Percentiles rank a stretch among this genome's conserved stretches.
Evolutionary conservation across 176 grass and related monocot genomes (phyloP).

Genomic region (Secale cereale): DNA sequence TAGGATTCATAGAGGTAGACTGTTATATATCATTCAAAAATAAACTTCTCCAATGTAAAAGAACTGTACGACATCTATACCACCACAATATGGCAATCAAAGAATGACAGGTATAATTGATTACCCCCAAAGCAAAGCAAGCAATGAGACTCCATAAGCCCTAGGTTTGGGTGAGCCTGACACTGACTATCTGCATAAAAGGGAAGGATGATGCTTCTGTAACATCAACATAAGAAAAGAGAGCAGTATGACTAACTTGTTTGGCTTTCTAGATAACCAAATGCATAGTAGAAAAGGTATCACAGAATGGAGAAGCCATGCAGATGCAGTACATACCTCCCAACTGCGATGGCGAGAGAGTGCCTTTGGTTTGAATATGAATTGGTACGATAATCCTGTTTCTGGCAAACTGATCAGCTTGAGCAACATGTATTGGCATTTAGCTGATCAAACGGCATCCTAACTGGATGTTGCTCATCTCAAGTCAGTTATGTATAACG

Average conservation of each 20-base stretch:
- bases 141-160: slow-evolving; percentile 5
- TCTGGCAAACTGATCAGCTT: not conserved
- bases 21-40: not conserved
- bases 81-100: not conserved
- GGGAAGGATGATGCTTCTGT: not conserved
- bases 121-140: not conserved
- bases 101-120: not conserved
- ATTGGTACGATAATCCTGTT: not conserved
- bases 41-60: not conserved
- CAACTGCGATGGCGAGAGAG: not conserved
- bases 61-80: not conserved
- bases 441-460: slow-evolving; percentile 1
- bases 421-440: slow-evolving; percentile 6
- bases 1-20: not conserved
- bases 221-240: slow-evolving; percentile 8
- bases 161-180: not conserved
- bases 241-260: not conserved
- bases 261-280: not conserved
- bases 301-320: slow-evolving; percentile 1
- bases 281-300: slow-evolving; percentile 6
- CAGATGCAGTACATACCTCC: not conserved
- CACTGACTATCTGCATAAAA: slow-evolving; percentile 10
- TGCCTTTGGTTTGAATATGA: slow-evolving; percentile 2
- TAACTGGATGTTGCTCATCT: not conserved
- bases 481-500: not conserved